Base-by-base conservation (phyloP, 2,329 filamentous ascomycete genomes). In the Penicillium sclerotigenum region DNA sequence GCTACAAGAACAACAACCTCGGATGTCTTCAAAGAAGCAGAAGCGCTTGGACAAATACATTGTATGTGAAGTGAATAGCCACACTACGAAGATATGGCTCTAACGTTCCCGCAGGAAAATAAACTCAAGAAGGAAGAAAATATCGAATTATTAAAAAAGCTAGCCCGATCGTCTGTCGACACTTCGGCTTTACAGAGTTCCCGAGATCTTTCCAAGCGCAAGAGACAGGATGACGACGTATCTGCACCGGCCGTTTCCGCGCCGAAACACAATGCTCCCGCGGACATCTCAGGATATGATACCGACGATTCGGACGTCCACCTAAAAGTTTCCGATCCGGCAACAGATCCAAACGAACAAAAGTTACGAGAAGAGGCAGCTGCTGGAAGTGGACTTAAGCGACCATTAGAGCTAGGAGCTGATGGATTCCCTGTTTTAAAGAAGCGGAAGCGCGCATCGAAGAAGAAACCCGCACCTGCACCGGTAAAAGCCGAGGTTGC, bases 61-160 rank as follows among this genome's bases (percentile, higher is more conserved):
- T 71, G 81, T 83, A 70, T 33, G 77, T 71, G 53, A 7, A 13
- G 77, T 71, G 53, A 7, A 13, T 8, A 7, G 34, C 40, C 24
- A 7, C 26, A 37, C 31, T 18, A n/a, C 16, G 47, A 24, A 52
- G 4, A 24, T 41, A 43, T 29, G 31, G 43, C 38, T 57, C 61
- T 71, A 57, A 68, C 58, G 38, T n/a, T 20, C 18, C 40, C 40
- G 29, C 65, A 83, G 81, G 92, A 97, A 67, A 94, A 83, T 56
- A 99, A 99, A 80, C 79, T 99, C 43, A 89, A 87, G 73, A 97
- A 96, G 73, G 94, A 99, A 70, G 93, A 97, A 73, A 96, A 90
- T 67, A 81, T 90, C 28, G 88, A 86, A 54, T 79, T 99, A 29
- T 81, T 97, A 65, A 89, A 89, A 69, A 92, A 94, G 71, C 81